phyloP scores from a whole-genome alignment of 164 flowering plant species.

The Platanus orientalis region DNA sequence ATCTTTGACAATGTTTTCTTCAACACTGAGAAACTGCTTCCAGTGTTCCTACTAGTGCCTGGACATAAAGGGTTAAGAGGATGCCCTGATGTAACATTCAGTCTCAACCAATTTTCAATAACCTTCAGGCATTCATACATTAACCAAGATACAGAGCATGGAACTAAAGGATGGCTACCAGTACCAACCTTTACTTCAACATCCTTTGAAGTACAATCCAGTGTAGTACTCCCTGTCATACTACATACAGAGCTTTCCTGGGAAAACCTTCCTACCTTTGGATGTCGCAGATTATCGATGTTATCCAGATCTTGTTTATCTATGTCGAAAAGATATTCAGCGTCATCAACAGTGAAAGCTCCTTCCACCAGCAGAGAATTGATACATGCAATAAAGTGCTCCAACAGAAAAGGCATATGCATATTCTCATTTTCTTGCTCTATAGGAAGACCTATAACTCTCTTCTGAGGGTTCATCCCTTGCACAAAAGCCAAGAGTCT shows the following conservation, averaged over 20 bases:
- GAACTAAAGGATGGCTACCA: conserved; percentile 23
- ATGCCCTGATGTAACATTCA: conserved; percentile 34
- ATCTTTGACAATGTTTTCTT: conserved; percentile 50
- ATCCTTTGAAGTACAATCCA: conserved; percentile 22
- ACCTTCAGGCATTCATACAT: conserved; percentile 62
- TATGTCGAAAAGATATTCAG: conserved; percentile 15
- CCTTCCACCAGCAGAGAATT: conserved; percentile 66
- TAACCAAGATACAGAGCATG: conserved; percentile 48
- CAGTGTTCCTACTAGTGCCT: conserved; percentile 15
- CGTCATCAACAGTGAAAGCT: conserved; percentile 43
- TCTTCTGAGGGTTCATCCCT: conserved; percentile 83
- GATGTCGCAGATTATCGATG: conserved; percentile 47
- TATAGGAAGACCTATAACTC: conserved; percentile 66
- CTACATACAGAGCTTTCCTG: conserved; percentile 64
- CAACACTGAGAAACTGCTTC: conserved; percentile 35
- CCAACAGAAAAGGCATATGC: conserved; percentile 56
- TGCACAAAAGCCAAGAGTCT: conserved; percentile 72
- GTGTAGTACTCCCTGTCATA: conserved; percentile 30
- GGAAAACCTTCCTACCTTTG: conserved; percentile 72
- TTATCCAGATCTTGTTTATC: conserved; percentile 36
- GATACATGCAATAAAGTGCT: conserved; percentile 53
- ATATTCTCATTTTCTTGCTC: conserved; percentile 80
- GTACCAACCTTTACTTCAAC: conserved; percentile 23
- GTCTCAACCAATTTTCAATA: conserved; percentile 63
- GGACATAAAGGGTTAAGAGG: conserved; percentile 22